Evolutionary conservation across 2,329 filamentous ascomycete genomes (phyloP).

Genomic region (Teratosphaeria viscida): DNA sequence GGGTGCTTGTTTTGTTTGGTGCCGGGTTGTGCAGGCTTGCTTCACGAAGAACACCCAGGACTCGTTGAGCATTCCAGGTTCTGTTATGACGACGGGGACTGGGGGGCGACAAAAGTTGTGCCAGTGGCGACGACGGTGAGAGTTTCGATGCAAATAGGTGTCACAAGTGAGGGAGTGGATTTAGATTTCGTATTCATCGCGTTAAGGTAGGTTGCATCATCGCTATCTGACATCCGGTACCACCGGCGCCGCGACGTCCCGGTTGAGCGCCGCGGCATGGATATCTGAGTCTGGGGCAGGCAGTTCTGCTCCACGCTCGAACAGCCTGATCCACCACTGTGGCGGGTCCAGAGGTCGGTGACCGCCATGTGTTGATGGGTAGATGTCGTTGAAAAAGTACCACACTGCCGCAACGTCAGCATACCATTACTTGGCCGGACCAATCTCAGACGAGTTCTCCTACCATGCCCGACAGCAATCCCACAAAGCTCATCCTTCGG

Average conservation of each 20-base stretch:
- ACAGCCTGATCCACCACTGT: conserved; percentile 77
- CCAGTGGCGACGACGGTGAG: background rate
- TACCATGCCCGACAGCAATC: conserved; percentile 76
- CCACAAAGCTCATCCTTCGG: conserved; percentile 96
- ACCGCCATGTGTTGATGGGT: conserved; percentile 78
- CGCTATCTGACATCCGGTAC: conserved; percentile 16
- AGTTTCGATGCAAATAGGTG: background rate
- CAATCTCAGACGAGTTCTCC: conserved; percentile 12
- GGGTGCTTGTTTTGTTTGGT: too few relatives aligned
- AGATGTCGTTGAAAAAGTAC: conserved; percentile 98
- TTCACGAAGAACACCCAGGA: background rate
- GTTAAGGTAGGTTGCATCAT: background rate
- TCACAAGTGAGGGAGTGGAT: background rate
- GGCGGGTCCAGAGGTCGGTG: conserved; percentile 82
- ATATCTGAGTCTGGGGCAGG: conserved; percentile 10
- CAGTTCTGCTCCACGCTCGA: conserved; percentile 41
- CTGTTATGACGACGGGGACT: too few relatives aligned
- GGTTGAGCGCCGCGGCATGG: conserved; percentile 20
- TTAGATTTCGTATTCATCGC: background rate
- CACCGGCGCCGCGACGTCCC: conserved; percentile 19
- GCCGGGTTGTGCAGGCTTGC: background rate
- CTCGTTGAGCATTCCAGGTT: too few relatives aligned
- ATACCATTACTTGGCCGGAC: background rate
- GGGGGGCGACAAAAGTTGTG: too few relatives aligned
- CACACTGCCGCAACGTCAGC: conserved; percentile 47